Evolutionary conservation across 345 rosid species (phyloP), one percentile per base, ranked within the genome.

Genomic region (Toxicodendron radicans): DNA sequence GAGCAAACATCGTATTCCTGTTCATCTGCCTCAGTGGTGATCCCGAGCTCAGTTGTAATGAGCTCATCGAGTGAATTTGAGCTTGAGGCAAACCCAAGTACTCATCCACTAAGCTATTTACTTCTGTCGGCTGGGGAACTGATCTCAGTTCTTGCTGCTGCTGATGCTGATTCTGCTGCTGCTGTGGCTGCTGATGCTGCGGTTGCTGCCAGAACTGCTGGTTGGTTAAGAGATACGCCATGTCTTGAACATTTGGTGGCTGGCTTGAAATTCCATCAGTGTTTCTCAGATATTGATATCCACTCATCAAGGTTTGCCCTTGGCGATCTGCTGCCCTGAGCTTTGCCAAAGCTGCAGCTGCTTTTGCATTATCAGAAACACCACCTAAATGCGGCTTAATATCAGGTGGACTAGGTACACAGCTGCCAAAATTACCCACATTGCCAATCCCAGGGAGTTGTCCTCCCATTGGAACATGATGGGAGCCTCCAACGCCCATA

Each of bases 181-280:
- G 35, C 35, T 1, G 35, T 1, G 1, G 7, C 38, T 35, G 38
- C 38, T 35, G 38, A 4, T 3, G 43, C 43, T 38, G 43, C 43
- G 1, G 43, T 5, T 38, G 7, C 43, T 7, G 43, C 43, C 9
- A 16, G 14, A 41, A 24, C 54, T 33, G 78, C 64, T 63, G 78
- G 66, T 74, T 64, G 52, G 14, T 45, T 62, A 64, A 70, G 66
- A 63, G 49, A 71, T 11, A 35, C 33, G 75, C 67, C 75, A 64
- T 64, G 63, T 70, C 78, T n/a, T 52, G 71, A 51, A 64, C 12
- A 64, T 53, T 69, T 24, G 82, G 75, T 17, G 67, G 32, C 33
- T 45, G 75, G 49, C 41, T 46, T 64, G 71, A 72, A 48, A 70
- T 59, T 32, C 10, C 10, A 38, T 59, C 73, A 10, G 35, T 41